Base-by-base conservation (phyloP, 805 yeast genomes). In the Yamadazyma tumulicola region DNA sequence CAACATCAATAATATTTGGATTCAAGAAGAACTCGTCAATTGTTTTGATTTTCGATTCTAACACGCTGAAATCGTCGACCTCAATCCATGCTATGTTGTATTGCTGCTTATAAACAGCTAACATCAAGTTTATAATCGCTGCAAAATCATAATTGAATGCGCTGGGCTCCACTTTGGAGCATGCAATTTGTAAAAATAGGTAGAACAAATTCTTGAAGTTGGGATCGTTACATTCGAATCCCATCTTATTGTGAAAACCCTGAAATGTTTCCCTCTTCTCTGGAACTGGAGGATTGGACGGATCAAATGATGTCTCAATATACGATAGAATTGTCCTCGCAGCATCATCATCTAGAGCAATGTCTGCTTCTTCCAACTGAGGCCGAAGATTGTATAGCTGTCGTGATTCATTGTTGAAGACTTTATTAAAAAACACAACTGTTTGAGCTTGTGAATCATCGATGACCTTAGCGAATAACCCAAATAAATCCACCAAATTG, bases 401-500 rank as follows among this genome's bases (percentile, higher is more conserved):
- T n/a, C 41, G 29, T 6, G 41, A 19, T 31, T 43, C 47, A 15
- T 28, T 32, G 32, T 43, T 43, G n/a, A 43, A 29, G 19, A 23
- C 26, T 26, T 40, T 35, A 19, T 43, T 40, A 3, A 43, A 13
- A 13, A 43, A 28, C 14, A 8, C 14, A 9, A 33, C 25, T 12
- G 40, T n/a, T 23, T 23, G 23, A 3, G 20, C 10, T 16, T 37
- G 24, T 2, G 37, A 32, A 3, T 29, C 8, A 2, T 25, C 11
- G 11, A 19, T 12, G 2, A 26, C 17, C n/a, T 19, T 6, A 5
- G 12, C 17, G 13, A 35, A 35, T 12, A 13, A 11, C 22, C 20
- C 19, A 15, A 35, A 2, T 5, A 35, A 24, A 2, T 14, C 19
- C 7, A 5, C 20, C 4, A 28, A 15, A 28, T 28, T 28, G 19